Evolutionary conservation across 164 flowering plant genomes (phyloP), one percentile per base, ranked within the genome.

Genomic region (Piper longum): DNA sequence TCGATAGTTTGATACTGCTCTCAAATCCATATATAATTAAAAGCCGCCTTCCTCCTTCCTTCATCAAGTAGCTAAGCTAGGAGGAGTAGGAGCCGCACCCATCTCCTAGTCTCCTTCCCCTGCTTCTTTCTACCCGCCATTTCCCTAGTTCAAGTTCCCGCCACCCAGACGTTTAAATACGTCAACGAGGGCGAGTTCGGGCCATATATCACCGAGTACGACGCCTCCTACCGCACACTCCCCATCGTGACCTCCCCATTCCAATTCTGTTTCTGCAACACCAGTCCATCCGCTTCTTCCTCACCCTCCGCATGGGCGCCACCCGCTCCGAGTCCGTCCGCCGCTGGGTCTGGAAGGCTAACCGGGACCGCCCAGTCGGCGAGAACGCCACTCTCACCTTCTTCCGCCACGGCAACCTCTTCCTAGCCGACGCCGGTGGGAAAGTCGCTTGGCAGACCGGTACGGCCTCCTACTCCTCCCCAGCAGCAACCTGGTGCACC

Each of bases 401-500:
- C 43, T 68, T 76, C 12, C 9, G 60, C 0, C 75, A 82, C n/a
- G 89, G 86, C 0, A 82, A 84, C 67, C 77, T 84, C 0, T 83
- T 82, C 44, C 66, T 84, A 11, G 76, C 80, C 40, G 73, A 81
- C 3, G 70, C 73, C 6, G 80, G 74, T 48, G 83, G 89, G 62
- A 68, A 68, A 0, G 64, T 82, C 5, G 84, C 69, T 1, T 84
- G 89, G 86, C 82, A 82, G 63, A 75, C 81, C 19, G 57, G 62
- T 69, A 84, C 89, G 9, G 79, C 5, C 62, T 83, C 57, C 58
- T 66, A 4, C 13, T 85, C 52, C 72, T 78, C 1, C 51, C 80
- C 3, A 80, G 69, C 65, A 87, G 89, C 4, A 85, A 82, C 75
- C n/a, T 81, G 64, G 85, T 85, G 7, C 78, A 82, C 0, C 52